Evolutionary conservation across 2,329 filamentous ascomycete species (phyloP).

Genomic region (Neonectria magnoliae): DNA sequence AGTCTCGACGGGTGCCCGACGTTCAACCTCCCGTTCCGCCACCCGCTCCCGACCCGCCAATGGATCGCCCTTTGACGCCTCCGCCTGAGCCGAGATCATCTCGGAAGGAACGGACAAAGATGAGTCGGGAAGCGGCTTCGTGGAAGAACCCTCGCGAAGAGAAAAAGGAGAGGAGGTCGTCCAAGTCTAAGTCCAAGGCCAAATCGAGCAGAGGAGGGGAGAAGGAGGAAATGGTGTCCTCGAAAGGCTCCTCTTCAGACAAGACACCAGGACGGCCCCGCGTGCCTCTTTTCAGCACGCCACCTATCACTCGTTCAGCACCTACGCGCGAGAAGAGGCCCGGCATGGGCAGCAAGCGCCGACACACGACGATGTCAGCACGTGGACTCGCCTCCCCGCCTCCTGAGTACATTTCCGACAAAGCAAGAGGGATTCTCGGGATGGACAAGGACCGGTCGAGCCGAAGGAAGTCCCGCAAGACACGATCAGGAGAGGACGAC

Average conservation of each 20-base stretch:
- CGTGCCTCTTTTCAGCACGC: constrained; percentile 74
- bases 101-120: constrained; percentile 81
- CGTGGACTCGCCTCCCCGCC: constrained; percentile 77
- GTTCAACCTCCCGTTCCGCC: constrained; percentile 44
- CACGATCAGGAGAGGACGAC: constrained; percentile 46
- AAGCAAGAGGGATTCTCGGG: constrained; percentile 83
- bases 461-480: constrained; percentile 59
- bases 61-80: constrained; percentile 50
- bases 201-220: constrained; percentile 67
- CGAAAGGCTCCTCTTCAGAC: constrained; percentile 79
- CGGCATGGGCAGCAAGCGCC: constrained; percentile 66
- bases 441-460: constrained; percentile 50
- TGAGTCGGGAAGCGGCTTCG: constrained; percentile 75
- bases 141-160: constrained; percentile 70
- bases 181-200: constrained; percentile 71
- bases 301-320: constrained; percentile 74
- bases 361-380: constrained; percentile 73
- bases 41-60: constrained; percentile 56
- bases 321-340: constrained; percentile 73
- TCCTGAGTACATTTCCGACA: constrained; percentile 73
- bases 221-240: constrained; percentile 70
- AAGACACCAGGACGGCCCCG: constrained; percentile 65
- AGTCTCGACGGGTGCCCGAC: constrained; percentile 48
- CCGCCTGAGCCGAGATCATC: constrained; percentile 67
- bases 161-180: constrained; percentile 61